These are phyloP conservation scores for Sordariomycetes sp. DNA, from an alignment of 2,329 filamentous ascomycete genomes.

Conservation along the genomic window DNA sequence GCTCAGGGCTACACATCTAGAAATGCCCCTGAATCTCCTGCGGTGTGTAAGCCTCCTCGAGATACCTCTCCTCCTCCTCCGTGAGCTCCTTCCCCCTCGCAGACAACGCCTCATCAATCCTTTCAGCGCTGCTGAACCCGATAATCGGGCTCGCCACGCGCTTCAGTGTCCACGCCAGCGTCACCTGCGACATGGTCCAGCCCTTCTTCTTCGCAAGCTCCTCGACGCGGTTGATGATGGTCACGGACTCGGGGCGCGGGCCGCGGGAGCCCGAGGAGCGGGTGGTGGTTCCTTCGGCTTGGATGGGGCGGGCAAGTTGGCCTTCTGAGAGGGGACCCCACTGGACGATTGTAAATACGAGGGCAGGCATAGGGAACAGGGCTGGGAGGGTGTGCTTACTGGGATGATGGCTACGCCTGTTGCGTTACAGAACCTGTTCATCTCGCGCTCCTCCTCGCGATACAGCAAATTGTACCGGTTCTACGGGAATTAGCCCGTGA, in stretches of 20 bases:
- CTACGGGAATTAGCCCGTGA: background rate
- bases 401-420: constrained; percentile 27
- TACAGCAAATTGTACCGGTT: constrained; percentile 40
- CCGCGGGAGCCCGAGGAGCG: constrained; percentile 17
- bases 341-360: background rate
- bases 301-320: constrained; percentile 14
- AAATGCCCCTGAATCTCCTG: constrained; percentile 22
- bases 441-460: constrained; percentile 40
- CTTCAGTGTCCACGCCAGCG: constrained; percentile 47
- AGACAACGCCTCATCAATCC: constrained; percentile 46
- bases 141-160: constrained; percentile 44
- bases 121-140: constrained; percentile 39
- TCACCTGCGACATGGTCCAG: constrained; percentile 50
- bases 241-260: constrained; percentile 13
- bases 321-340: constrained; percentile 11
- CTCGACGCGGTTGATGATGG: constrained; percentile 21
- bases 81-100: constrained; percentile 29
- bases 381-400: background rate
- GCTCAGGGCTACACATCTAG: background rate
- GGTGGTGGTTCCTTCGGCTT: constrained; percentile 7
- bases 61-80: constrained; percentile 42
- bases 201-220: constrained; percentile 42
- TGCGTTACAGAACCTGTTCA: constrained; percentile 25
- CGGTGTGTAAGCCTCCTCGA: constrained; percentile 47
- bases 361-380: too few species aligned